phyloP scores from a whole-genome alignment of 805 yeast species.

The Candida saitoana region DNA sequence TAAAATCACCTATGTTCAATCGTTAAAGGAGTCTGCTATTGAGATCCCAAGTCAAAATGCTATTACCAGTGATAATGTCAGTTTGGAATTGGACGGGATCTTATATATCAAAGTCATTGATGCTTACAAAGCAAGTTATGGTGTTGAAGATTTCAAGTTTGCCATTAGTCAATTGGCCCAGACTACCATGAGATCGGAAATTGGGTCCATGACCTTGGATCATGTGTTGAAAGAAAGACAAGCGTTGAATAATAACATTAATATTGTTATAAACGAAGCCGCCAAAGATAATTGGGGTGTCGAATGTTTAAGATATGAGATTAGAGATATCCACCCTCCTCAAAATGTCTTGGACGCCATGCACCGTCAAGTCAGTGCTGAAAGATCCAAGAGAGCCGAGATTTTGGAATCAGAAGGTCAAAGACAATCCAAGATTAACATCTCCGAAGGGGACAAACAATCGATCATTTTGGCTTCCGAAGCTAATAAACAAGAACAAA shows the following conservation, averaged over 20 bases:
- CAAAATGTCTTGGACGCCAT: slow-evolving; percentile 79
- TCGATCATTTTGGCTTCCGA: slow-evolving; percentile 73
- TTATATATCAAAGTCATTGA: slow-evolving; percentile 73
- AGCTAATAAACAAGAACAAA: slow-evolving; percentile 56
- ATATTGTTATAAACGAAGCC: slow-evolving; percentile 77
- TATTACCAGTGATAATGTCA: slow-evolving; percentile 81
- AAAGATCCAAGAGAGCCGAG: slow-evolving; percentile 82
- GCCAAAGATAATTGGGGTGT: slow-evolving; percentile 80
- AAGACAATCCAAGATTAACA: slow-evolving; percentile 72
- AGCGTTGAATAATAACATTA: slow-evolving; percentile 65
- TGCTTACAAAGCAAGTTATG: slow-evolving; percentile 81
- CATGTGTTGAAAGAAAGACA: slow-evolving; percentile 76
- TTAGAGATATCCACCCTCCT: slow-evolving; percentile 86
- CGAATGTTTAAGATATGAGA: slow-evolving; percentile 77
- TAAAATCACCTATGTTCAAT: slow-evolving; percentile 75
- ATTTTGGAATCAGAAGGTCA: slow-evolving; percentile 83
- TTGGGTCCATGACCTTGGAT: slow-evolving; percentile 78
- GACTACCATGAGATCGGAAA: slow-evolving; percentile 87
- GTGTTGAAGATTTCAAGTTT: slow-evolving; percentile 83
- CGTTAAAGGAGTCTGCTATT: slow-evolving; percentile 77
- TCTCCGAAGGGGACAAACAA: slow-evolving; percentile 77
- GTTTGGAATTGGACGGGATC: slow-evolving; percentile 81
- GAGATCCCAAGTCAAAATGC: slow-evolving; percentile 84
- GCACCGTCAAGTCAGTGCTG: slow-evolving; percentile 89
- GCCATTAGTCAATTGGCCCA: slow-evolving; percentile 85